Evolutionary conservation across 768 basidiomycete genomes (phyloP), one percentile per base, ranked within the genome.

Genomic region (Agaricus sinodeliciosus): DNA sequence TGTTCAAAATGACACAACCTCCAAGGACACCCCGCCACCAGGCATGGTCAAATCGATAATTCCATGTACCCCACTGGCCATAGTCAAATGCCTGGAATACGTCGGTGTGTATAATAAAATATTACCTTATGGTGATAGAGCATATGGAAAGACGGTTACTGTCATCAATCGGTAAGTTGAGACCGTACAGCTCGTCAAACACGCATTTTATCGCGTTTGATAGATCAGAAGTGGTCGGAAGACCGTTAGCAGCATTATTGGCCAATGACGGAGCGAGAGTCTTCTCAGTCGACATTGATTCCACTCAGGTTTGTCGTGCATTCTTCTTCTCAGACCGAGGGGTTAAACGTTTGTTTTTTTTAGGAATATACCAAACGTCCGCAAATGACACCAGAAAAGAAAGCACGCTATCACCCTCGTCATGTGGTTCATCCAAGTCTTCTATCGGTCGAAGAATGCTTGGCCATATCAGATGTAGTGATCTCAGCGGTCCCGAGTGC

Each of bases 181-280:
- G 31, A 3, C 31, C 7, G 2, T 49, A 52, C 16, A 18, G n/a
- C 35, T 18, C 12, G 19, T 12, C 19, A 9, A 4, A 42, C 22
- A 42, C 3, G 37, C 11, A 3, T 9, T 15, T 11, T 26, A 28
- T 42, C 8, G 39, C 26, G 43, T 49, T 18, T 15, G 52, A 34
- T 60, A 91, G 93, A 57, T 94, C 91, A 36, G 96, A 99, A 67
- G 96, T 99, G 34, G 96, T 99, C 13, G 96, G 96, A 15, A 78
- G 96, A 55, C 96, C 95, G 11, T 76, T 98, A n/a, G 95, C 94
- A 0, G 96, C 96, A 3, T 73, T 99, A 43, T 78, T 98, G 39
- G 83, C 94, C 3, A 99, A 99, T 64, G 96, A 99, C 63, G 96
- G 96, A 26, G 96, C 95, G 1, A 78, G 93, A 8, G 96, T 97